Conservation (phyloP, 257 asterid species). For the Anisodus acutangulus region DNA sequence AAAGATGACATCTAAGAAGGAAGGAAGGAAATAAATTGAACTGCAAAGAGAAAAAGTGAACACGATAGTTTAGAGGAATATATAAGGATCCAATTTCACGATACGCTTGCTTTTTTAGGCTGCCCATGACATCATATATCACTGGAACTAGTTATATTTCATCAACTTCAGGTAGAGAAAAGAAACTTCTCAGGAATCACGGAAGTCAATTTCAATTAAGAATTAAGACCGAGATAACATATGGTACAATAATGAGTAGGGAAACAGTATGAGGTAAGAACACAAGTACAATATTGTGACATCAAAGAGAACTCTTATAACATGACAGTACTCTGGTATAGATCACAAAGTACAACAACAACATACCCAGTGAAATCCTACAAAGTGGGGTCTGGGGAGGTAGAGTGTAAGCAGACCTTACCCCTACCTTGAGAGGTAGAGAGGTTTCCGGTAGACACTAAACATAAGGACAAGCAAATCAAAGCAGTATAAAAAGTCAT, state of each 20-base stretch:
- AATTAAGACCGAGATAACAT: conserved; percentile 10
- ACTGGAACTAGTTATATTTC: conserved; percentile 11
- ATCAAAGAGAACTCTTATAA: conserved; percentile 13
- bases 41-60: conserved; percentile 22
- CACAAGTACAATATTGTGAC: not conserved
- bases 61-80: conserved; percentile 18
- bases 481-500: too few species aligned
- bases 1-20: not conserved
- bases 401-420: too few species aligned
- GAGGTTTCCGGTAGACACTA: too few species aligned
- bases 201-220: not conserved
- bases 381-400: too few species aligned
- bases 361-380: too few species aligned
- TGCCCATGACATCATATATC: conserved; percentile 17
- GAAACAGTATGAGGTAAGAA: not conserved
- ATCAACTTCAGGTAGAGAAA: conserved; percentile 23
- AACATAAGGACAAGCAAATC: too few species aligned
- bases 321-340: not conserved
- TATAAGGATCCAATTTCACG: not conserved
- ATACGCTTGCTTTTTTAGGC: conserved; percentile 16
- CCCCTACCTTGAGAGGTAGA: too few species aligned
- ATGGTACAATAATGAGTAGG: not conserved
- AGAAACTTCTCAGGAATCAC: not conserved
- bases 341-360: not conserved
- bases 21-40: not conserved